phyloP scores from a whole-genome alignment of 2,329 filamentous ascomycete genomes.

The Emergomyces pasteurianus region DNA sequence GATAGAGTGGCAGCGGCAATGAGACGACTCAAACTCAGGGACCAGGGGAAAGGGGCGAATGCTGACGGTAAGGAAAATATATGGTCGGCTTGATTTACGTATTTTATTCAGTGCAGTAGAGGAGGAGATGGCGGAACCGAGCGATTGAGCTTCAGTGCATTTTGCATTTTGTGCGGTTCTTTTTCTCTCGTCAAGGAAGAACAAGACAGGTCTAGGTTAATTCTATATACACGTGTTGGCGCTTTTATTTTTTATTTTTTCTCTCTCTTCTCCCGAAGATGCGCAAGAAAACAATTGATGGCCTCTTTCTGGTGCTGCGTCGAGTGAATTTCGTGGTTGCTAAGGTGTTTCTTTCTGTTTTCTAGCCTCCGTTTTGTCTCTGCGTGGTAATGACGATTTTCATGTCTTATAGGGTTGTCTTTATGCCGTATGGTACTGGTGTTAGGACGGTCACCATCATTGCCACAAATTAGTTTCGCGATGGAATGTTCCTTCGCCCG shows the following conservation, averaged over 20 bases:
- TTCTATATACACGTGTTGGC: neutral
- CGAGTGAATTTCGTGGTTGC: neutral
- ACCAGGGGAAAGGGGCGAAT: slow-evolving; percentile 11
- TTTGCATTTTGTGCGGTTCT: neutral
- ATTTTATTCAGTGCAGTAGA: neutral
- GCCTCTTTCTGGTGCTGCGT: neutral
- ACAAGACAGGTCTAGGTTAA: neutral
- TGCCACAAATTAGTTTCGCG: neutral
- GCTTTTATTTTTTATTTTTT: neutral
- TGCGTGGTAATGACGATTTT: neutral
- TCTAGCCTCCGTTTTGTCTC: too few relatives aligned
- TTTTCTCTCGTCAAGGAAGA: neutral
- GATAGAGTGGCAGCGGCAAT: slow-evolving; percentile 25
- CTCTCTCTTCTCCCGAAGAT: neutral
- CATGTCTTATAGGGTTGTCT: neutral
- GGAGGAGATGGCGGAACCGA: too few relatives aligned
- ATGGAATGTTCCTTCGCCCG: neutral
- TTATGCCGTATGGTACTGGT: neutral
- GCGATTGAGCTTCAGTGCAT: too few relatives aligned
- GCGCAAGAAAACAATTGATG: neutral
- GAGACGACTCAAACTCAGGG: slow-evolving; percentile 23
- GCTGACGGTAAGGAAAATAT: slow-evolving; percentile 25
- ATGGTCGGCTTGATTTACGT: slow-evolving; percentile 5
- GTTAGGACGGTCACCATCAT: neutral
- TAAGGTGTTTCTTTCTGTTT: neutral